Base-by-base conservation (phyloP, 1,284 basidiomycete species). In the Ceratobasidium sp. region DNA sequence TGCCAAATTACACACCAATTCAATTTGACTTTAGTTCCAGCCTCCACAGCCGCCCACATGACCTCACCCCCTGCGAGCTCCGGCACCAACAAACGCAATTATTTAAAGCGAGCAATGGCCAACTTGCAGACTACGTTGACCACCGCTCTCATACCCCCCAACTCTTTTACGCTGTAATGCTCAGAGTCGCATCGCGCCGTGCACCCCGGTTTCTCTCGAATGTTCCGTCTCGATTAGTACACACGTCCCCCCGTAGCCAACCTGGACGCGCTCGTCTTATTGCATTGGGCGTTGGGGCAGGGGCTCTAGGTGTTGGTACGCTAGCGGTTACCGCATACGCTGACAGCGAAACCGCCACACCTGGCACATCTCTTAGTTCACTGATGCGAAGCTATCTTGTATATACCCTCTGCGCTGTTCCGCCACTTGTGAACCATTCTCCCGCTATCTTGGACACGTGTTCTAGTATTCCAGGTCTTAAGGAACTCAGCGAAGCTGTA, bases 381-480 rank as follows among this genome's bases (percentile, higher is more conserved):
- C 87, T 93, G 28, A 63, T 92, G 33, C 90, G 95, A 72, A 87
- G 94, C 0, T 97, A 96, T 82, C 83, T 92, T 67, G 95, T 97
- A 56, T 97, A 93, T 85, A 89, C 93, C 13, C 88, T 95, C 84
- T 95, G 93, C 84, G 94, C 94, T 9, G 86, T 94, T 42, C 94
- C 96, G 1, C 83, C 87, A 0, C 85, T 98, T 18, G 93, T 97
- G 51, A 95, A 97, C 83, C 86, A 90, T 79, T 91, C 95, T 0
- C 95, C 96, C 0, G 83, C 85, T 49, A 86, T 97, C n/a, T 88
- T 98, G 63, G 86, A 89, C 33, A 83, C 88, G 1, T 84, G 94
- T 51, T 88, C 90, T 1, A 87, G 89, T 73, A 86, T 95, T 15
- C 95, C 96, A 0, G 90, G 91, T 3, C 79, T 97, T 1, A 89